These are phyloP conservation scores for Pythium aquatile DNA, from an alignment of 352 stramenopile species.

Conservation along the genomic window DNA sequence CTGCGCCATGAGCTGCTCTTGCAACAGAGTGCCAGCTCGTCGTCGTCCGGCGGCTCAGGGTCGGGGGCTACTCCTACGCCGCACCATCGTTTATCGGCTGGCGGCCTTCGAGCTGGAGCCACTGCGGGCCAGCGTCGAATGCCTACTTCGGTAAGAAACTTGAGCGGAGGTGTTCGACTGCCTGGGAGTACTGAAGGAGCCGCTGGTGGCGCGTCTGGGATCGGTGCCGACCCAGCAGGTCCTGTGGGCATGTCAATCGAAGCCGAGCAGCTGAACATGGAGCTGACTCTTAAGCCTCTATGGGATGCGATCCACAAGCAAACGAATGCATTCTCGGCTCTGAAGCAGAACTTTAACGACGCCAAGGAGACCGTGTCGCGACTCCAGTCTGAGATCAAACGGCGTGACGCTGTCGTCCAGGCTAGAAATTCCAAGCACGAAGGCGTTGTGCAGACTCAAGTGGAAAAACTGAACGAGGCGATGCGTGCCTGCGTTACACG, in stretches of 20 bases:
- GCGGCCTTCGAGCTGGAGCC: conserved; percentile 7
- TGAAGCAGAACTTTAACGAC: conserved; percentile 65
- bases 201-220: conserved; percentile 29
- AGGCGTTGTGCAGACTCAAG: conserved; percentile 56
- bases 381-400: conserved; percentile 81
- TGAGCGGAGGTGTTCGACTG: not conserved
- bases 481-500: conserved; percentile 70
- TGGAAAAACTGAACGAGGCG: conserved; percentile 80
- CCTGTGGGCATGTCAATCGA: conserved; percentile 24
- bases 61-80: conserved; percentile 47
- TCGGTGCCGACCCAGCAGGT: conserved; percentile 25
- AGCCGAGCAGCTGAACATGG: conserved; percentile 23
- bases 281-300: conserved; percentile 55
- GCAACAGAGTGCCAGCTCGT: conserved; percentile 41
- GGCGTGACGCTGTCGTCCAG: conserved; percentile 72
- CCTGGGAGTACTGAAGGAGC: not conserved
- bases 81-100: conserved; percentile 52
- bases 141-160: conserved; percentile 3
- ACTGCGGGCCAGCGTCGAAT: conserved; percentile 9
- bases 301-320: conserved; percentile 81
- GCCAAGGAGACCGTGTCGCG: conserved; percentile 70
- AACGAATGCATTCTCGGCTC: conserved; percentile 63
- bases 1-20: conserved; percentile 76
- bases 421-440: conserved; percentile 80
- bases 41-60: not conserved